phyloP scores from a whole-genome alignment of 1,284 basidiomycete species.

The Cryptococcus jaspeensis region DNA sequence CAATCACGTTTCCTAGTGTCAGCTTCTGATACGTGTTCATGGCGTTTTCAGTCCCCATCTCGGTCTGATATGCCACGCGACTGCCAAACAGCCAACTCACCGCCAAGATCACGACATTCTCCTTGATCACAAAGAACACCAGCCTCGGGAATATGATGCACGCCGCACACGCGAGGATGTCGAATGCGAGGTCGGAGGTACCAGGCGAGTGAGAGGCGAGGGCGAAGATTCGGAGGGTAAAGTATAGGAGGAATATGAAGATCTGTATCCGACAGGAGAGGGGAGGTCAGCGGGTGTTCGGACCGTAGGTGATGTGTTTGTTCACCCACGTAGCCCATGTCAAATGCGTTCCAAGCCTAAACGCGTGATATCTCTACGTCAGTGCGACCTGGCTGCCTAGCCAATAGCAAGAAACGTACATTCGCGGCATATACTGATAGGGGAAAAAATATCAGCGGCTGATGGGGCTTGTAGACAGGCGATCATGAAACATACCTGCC shows the following conservation, averaged over 20 bases:
- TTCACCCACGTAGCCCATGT: conserved; percentile 62
- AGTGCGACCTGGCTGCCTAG: conserved; percentile 1
- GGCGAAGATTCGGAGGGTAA: conserved; percentile 65
- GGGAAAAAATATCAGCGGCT: conserved; percentile 6
- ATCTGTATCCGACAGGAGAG: conserved; percentile 42
- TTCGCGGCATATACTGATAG: conserved; percentile 73
- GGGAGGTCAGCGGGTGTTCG: not conserved
- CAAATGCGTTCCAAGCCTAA: conserved; percentile 85
- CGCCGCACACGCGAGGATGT: conserved; percentile 77
- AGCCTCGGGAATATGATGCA: conserved; percentile 83
- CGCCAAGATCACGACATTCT: conserved; percentile 73
- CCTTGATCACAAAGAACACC: conserved; percentile 79
- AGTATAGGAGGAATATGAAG: conserved; percentile 67
- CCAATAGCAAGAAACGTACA: conserved; percentile 52
- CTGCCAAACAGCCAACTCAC: conserved; percentile 52
- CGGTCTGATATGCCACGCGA: not conserved
- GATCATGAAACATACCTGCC: conserved; percentile 61
- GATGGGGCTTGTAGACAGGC: not conserved
- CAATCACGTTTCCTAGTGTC: not conserved
- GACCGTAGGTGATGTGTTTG: not conserved
- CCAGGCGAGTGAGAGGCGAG: conserved; percentile 59
- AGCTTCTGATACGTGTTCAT: no score
- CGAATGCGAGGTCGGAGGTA: conserved; percentile 70
- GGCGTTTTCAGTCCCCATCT: not conserved
- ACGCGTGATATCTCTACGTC: not conserved